Conservation (phyloP, 228 moss, liverwort and hornwort genomes). For the Sphagnum magellanicum region DNA sequence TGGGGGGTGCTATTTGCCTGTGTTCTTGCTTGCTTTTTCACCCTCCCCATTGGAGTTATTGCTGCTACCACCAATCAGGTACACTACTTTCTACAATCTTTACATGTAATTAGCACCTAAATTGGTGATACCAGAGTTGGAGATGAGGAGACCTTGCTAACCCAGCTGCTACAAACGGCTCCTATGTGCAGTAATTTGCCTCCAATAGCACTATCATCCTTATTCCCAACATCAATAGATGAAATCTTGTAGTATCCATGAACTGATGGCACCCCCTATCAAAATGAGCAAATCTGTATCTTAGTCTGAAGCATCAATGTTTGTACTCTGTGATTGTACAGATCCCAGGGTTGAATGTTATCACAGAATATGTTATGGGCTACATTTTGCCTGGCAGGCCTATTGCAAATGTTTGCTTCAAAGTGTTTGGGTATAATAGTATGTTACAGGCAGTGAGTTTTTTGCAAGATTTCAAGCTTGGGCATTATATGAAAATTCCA, state of each 20-base stretch:
- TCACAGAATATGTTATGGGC: conserved; percentile 26
- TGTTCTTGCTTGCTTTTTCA: neutral
- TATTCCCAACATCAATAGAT: neutral
- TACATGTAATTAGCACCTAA: neutral
- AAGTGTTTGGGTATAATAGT: conserved; percentile 13
- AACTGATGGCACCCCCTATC: neutral
- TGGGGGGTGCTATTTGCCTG: conserved; percentile 17
- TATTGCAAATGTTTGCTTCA: conserved; percentile 18
- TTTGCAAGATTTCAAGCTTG: conserved; percentile 20
- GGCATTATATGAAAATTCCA: conserved; percentile 30
- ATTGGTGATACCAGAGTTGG: neutral
- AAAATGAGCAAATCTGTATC: neutral
- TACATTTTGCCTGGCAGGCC: conserved; percentile 14
- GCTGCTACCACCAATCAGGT: conserved; percentile 35
- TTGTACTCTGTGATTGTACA: conserved; percentile 1
- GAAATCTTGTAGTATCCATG: neutral
- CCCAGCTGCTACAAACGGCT: neutral
- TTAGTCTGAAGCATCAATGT: neutral
- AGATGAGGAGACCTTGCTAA: no score
- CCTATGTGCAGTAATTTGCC: neutral
- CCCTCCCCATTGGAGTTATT: conserved; percentile 15
- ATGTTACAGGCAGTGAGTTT: conserved; percentile 2
- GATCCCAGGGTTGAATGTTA: conserved; percentile 15
- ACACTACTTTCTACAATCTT: neutral
- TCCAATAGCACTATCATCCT: neutral